phyloP scores from a whole-genome alignment of 148 eudicot genomes.

The Rhododendron molle region DNA sequence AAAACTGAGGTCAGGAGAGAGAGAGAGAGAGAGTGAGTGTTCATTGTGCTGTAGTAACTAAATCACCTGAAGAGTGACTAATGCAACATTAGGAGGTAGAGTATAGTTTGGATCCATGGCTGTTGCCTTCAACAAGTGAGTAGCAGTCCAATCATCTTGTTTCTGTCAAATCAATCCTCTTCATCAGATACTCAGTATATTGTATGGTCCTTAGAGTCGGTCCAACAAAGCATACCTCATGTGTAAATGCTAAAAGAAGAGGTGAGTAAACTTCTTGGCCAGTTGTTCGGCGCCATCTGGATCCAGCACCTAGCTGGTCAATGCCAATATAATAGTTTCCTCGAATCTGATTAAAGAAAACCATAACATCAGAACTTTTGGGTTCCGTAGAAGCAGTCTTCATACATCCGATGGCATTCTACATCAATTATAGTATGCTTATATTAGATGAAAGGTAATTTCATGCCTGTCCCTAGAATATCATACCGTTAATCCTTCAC shows the following conservation, averaged over 20 bases:
- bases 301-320: constrained; percentile 59
- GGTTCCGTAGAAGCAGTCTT: neutral
- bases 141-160: constrained; percentile 51
- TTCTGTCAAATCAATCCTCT: constrained; percentile 37
- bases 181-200: constrained; percentile 4
- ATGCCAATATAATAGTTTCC: constrained; percentile 72
- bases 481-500: constrained; percentile 80
- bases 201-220: neutral
- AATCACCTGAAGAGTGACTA: constrained; percentile 83
- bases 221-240: constrained; percentile 44
- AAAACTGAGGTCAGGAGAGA: constrained; percentile 16
- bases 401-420: neutral
- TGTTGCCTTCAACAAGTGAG: constrained; percentile 40
- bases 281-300: constrained; percentile 77
- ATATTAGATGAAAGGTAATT: neutral
- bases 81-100: constrained; percentile 75
- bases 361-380: neutral
- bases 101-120: constrained; percentile 65
- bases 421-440: neutral
- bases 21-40: neutral
- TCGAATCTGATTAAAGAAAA: constrained; percentile 44
- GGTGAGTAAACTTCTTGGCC: constrained; percentile 91
- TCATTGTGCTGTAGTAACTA: neutral
- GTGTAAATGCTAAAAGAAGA: constrained; percentile 68
- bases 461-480: neutral